Evolutionary conservation across 805 yeast species (phyloP).

Genomic region (Metschnikowia proteae): DNA sequence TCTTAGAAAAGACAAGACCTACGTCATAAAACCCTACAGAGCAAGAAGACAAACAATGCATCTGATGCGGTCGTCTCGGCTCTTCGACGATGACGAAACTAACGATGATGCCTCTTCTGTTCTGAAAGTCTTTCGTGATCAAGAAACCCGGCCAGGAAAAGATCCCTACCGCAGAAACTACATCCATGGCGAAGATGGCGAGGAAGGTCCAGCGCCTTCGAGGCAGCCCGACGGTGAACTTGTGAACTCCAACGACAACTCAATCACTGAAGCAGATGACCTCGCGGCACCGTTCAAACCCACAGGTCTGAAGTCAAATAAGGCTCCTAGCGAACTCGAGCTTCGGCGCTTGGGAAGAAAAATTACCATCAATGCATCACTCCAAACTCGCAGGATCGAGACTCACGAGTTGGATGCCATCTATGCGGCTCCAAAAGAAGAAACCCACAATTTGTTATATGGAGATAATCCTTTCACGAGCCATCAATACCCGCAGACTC

Average conservation of each 20-base stretch:
- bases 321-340: slow-evolving; percentile 18
- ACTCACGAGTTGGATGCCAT: slow-evolving; percentile 1
- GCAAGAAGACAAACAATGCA: background rate
- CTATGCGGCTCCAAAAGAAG: slow-evolving; percentile 19
- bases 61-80: slow-evolving; percentile 6
- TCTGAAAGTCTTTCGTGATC: background rate
- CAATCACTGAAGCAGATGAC: background rate
- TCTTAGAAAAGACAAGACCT: background rate
- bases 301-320: background rate
- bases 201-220: background rate
- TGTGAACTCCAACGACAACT: background rate
- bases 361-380: slow-evolving; percentile 32
- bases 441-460: slow-evolving; percentile 22
- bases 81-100: slow-evolving; percentile 15
- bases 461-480: slow-evolving; percentile 15
- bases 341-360: slow-evolving; percentile 35
- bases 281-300: background rate
- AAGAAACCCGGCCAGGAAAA: background rate
- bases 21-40: slow-evolving; percentile 7
- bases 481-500: slow-evolving; percentile 16
- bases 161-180: background rate
- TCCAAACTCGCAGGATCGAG: slow-evolving; percentile 18
- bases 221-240: background rate
- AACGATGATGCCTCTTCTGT: slow-evolving; percentile 16
- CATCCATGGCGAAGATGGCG: background rate